Percentiles rank a stretch among this genome's conserved stretches.
Evolutionary conservation across 2,329 filamentous ascomycete genomes (phyloP).

Genomic region (Colletotrichum falcatum): DNA sequence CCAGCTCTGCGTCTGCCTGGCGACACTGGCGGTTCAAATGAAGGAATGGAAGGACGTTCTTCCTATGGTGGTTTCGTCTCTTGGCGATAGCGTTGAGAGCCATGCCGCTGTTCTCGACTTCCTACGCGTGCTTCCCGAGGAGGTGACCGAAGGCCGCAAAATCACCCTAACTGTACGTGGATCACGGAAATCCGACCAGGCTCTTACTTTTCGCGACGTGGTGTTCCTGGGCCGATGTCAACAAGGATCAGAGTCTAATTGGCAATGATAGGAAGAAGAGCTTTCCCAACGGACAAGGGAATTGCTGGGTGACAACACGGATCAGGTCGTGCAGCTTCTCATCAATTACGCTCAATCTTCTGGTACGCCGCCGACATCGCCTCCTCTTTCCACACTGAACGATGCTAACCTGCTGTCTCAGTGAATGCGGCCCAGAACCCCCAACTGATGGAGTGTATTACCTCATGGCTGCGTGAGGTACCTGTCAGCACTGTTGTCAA

Average conservation of each 20-base stretch:
- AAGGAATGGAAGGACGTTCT: conserved; percentile 94
- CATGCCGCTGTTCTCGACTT: conserved; percentile 95
- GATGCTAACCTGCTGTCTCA: conserved; percentile 51
- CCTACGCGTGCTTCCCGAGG: conserved; percentile 94
- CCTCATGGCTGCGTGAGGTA: conserved; percentile 95
- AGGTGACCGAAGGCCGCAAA: conserved; percentile 99
- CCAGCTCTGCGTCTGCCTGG: conserved; percentile 94
- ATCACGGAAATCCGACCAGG: conserved; percentile 64
- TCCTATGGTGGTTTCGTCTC: conserved; percentile 79
- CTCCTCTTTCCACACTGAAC: conserved; percentile 28
- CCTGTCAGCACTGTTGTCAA: conserved; percentile 85
- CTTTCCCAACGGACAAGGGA: conserved; percentile 86
- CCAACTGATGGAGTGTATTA: conserved; percentile 92
- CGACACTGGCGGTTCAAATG: conserved; percentile 96
- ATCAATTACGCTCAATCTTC: conserved; percentile 94
- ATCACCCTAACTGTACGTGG: conserved; percentile 98
- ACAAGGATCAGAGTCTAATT: conserved; percentile 59
- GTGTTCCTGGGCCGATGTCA: conserved; percentile 52
- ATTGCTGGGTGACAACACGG: conserved; percentile 89
- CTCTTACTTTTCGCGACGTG: conserved; percentile 50
- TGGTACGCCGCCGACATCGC: conserved; percentile 63
- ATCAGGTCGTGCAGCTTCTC: conserved; percentile 87
- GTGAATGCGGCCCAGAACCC: conserved; percentile 86
- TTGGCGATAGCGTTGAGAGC: conserved; percentile 81
- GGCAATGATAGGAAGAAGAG: conserved; percentile 88